Conservation (phyloP, 495 filamentous ascomycete genomes). For the Xylaria cubensis region DNA sequence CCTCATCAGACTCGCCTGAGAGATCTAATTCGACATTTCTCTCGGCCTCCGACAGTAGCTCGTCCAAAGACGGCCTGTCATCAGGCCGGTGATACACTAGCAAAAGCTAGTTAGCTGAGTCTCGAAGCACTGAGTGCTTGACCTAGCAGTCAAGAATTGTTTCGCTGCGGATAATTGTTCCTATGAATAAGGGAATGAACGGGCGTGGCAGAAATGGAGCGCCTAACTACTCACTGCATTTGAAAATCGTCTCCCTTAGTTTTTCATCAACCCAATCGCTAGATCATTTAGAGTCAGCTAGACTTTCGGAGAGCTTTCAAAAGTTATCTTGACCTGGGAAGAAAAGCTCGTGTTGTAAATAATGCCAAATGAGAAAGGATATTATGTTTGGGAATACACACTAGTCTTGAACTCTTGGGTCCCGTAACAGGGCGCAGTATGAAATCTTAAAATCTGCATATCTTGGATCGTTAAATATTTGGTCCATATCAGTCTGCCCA, state of each 20-base stretch:
- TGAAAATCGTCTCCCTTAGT: slow-evolving; percentile 29
- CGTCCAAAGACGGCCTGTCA: slow-evolving; percentile 28
- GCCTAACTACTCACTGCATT: slow-evolving; percentile 24
- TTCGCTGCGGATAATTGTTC: background rate
- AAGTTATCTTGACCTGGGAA: background rate
- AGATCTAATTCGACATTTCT: background rate
- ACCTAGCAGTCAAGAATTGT: background rate
- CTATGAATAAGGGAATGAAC: background rate
- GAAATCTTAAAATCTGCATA: slow-evolving; percentile 23
- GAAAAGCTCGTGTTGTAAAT: background rate
- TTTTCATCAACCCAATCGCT: slow-evolving; percentile 28
- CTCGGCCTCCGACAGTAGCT: slow-evolving; percentile 25
- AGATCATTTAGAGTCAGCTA: background rate
- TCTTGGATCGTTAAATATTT: background rate
- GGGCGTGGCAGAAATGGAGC: background rate
- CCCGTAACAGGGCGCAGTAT: slow-evolving; percentile 26
- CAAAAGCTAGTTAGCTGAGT: background rate
- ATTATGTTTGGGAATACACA: background rate
- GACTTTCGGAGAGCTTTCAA: background rate
- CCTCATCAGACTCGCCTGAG: slow-evolving; percentile 12
- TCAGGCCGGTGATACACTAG: slow-evolving; percentile 34
- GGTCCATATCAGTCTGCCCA: background rate
- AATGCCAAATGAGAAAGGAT: background rate
- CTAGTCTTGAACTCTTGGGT: slow-evolving; percentile 12
- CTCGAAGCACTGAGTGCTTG: background rate